These are phyloP conservation scores for Lagenidium giganteum DNA, from an alignment of 352 stramenopile species.

Conservation along the genomic window DNA sequence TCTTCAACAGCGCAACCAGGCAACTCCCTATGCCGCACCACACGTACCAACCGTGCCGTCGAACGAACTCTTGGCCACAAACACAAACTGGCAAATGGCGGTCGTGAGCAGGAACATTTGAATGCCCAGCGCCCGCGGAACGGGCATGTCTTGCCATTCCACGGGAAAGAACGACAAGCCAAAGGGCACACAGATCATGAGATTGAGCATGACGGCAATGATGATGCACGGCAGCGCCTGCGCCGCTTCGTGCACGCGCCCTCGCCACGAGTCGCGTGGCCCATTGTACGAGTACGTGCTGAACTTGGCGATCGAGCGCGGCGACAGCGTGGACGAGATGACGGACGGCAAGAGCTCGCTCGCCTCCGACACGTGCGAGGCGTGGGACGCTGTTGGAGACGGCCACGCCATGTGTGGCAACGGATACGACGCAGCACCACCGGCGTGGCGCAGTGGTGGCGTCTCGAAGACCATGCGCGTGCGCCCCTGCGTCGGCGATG, in stretches of 20 bases:
- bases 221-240: slow-evolving; percentile 47
- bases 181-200: slow-evolving; percentile 87
- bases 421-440: slow-evolving; percentile 11
- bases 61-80: slow-evolving; percentile 71
- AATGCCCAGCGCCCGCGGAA: slow-evolving; percentile 72
- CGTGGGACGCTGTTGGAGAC: not conserved
- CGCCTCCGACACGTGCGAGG: slow-evolving; percentile 18
- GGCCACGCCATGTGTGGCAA: slow-evolving; percentile 9
- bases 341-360: slow-evolving; percentile 25
- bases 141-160: slow-evolving; percentile 69
- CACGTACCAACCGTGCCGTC: slow-evolving; percentile 62
- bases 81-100: slow-evolving; percentile 78
- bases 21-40: too few relatives aligned
- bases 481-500: slow-evolving; percentile 7
- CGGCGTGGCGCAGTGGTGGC: slow-evolving; percentile 50
- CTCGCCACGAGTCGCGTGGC: slow-evolving; percentile 18
- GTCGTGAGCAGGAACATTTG: slow-evolving; percentile 82
- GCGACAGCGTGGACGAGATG: slow-evolving; percentile 10
- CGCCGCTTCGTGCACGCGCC: slow-evolving; percentile 19
- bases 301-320: slow-evolving; percentile 18
- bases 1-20: too few relatives aligned
- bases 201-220: slow-evolving; percentile 75
- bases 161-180: slow-evolving; percentile 82
- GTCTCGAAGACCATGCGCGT: slow-evolving; percentile 62
- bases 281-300: slow-evolving; percentile 10